These are phyloP conservation scores for Glycyrrhiza uralensis DNA, from an alignment of 306 rosid species.

Conservation along the genomic window DNA sequence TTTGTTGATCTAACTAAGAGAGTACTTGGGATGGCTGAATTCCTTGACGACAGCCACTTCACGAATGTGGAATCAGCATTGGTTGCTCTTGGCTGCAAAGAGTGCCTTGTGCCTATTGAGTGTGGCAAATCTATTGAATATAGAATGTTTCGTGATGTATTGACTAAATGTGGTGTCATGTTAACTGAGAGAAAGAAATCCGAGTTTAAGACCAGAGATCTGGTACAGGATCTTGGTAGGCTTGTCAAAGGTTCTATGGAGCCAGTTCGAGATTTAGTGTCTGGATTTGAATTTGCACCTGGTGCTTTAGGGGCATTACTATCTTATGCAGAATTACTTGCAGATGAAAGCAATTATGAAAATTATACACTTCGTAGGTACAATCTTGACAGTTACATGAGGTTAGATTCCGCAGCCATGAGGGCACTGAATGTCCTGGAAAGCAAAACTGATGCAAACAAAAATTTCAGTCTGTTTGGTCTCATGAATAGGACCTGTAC, in stretches of 20 bases:
- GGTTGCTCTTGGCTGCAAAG: conserved; percentile 96
- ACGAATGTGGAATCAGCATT: conserved; percentile 87
- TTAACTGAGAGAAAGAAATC: conserved; percentile 83
- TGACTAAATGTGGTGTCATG: conserved; percentile 87
- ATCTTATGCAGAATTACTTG: conserved; percentile 83
- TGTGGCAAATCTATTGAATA: conserved; percentile 59
- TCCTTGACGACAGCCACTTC: conserved; percentile 88
- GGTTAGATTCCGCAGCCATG: conserved; percentile 93
- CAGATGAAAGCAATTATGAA: conserved; percentile 89
- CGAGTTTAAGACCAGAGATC: conserved; percentile 85
- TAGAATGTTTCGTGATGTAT: conserved; percentile 58
- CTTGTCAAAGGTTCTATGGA: conserved; percentile 92
- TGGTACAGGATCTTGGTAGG: conserved; percentile 86
- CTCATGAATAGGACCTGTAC: conserved; percentile 96
- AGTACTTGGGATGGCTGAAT: conserved; percentile 84
- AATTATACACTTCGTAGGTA: conserved; percentile 66
- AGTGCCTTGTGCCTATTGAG: conserved; percentile 76
- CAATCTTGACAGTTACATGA: conserved; percentile 82
- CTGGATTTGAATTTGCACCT: conserved; percentile 87
- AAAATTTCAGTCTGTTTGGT: conserved; percentile 94
- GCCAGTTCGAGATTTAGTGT: conserved; percentile 81
- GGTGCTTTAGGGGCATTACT: conserved; percentile 85
- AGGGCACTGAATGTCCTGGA: conserved; percentile 88
- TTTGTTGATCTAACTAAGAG: conserved; percentile 84
- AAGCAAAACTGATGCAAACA: conserved; percentile 93